Evolutionary conservation across 371 early-diverging fungal genomes (phyloP).

Genomic region (Saksenaea oblongispora): DNA sequence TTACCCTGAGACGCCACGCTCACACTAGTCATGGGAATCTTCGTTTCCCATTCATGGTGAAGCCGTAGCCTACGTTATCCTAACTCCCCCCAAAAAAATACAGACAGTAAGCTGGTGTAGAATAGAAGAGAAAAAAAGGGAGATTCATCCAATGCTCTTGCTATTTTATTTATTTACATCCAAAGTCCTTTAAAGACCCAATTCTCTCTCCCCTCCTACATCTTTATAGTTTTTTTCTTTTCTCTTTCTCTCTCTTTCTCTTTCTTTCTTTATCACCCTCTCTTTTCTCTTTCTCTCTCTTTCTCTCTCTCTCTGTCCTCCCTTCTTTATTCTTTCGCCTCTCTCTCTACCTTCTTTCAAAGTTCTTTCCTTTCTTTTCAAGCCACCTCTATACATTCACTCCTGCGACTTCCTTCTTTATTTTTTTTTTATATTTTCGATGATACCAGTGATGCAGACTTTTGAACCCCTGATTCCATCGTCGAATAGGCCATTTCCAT

Average conservation of each 20-base stretch:
- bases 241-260: neutral
- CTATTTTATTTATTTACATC: constrained; percentile 2
- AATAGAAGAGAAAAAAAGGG: neutral
- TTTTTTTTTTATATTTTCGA: constrained; percentile 7
- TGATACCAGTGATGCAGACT: neutral
- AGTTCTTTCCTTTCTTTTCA: constrained; percentile 8
- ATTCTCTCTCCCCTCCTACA: too few species aligned
- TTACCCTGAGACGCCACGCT: neutral
- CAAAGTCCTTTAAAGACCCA: too few species aligned
- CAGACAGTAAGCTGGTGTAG: too few species aligned
- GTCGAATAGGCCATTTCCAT: neutral
- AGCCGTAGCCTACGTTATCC: neutral
- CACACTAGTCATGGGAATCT: neutral
- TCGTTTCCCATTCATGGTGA: neutral
- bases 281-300: constrained; percentile 12
- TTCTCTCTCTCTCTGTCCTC: neutral
- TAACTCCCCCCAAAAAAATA: neutral
- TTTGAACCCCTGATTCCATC: neutral
- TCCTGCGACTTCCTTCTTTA: neutral
- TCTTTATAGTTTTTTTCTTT: neutral
- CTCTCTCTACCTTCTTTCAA: neutral
- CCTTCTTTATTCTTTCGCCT: constrained; percentile 1
- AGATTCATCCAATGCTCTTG: neutral
- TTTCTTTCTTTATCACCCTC: neutral
- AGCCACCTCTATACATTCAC: constrained; percentile 1